These are phyloP conservation scores for Protea cynaroides DNA, from an alignment of 164 flowering plant species.

Conservation along the genomic window DNA sequence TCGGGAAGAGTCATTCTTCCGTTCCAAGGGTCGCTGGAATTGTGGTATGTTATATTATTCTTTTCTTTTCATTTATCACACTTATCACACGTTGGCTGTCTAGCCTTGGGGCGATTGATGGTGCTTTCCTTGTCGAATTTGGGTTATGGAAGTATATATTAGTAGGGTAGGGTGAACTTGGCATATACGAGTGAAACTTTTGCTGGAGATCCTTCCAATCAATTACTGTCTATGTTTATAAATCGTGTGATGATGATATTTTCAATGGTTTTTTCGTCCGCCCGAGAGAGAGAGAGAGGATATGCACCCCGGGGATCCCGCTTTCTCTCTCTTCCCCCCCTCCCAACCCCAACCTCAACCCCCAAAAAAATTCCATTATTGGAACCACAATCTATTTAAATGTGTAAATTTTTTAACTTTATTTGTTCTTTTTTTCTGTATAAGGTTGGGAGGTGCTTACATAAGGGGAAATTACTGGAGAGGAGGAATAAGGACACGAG, in stretches of 20 bases:
- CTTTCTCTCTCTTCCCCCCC: too few relatives aligned
- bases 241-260: too few relatives aligned
- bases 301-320: too few relatives aligned
- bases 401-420: background rate
- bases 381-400: too few relatives aligned
- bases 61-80: background rate
- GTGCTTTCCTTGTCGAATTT: background rate
- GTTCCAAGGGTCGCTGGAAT: conserved; percentile 83
- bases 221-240: too few relatives aligned
- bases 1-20: conserved; percentile 86
- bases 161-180: background rate
- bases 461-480: background rate
- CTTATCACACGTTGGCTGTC: background rate
- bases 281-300: too few relatives aligned
- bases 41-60: conserved; percentile 57
- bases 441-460: background rate
- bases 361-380: too few relatives aligned
- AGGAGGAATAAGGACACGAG: background rate
- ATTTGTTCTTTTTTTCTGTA: background rate
- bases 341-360: too few relatives aligned
- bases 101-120: background rate
- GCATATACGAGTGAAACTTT: background rate
- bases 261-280: too few relatives aligned
- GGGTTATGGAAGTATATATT: background rate
- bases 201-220: too few relatives aligned